Percentiles rank a stretch among this genome's conserved stretches.
Evolutionary conservation across 768 basidiomycete species (phyloP).

Genomic region (Leucogyrophana mollusca): DNA sequence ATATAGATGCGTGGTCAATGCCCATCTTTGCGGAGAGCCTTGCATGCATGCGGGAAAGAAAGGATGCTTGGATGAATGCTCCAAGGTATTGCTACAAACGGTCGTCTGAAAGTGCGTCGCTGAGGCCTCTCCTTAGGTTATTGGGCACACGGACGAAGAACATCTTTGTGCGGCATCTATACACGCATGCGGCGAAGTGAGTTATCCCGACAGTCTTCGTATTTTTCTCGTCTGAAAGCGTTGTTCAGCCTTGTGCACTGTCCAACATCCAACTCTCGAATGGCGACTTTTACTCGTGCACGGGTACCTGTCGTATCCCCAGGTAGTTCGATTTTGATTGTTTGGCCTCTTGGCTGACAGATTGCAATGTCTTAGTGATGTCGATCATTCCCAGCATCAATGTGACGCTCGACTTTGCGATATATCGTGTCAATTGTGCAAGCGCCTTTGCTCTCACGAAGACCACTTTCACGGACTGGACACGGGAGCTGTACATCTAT

Average conservation of each 20-base stretch:
- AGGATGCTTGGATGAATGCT: constrained; percentile 54
- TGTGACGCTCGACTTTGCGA: constrained; percentile 57
- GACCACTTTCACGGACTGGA: constrained; percentile 56
- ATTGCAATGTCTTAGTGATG: constrained; percentile 33
- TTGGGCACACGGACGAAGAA: constrained; percentile 44
- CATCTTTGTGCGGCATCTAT: constrained; percentile 53
- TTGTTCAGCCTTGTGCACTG: constrained; percentile 41
- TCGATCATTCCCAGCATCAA: constrained; percentile 42
- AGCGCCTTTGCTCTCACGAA: constrained; percentile 44
- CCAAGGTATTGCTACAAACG: constrained; percentile 36
- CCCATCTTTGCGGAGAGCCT: constrained; percentile 52
- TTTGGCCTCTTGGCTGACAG: neutral
- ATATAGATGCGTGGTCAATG: constrained; percentile 47
- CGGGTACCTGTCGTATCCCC: constrained; percentile 39
- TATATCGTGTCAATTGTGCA: constrained; percentile 52
- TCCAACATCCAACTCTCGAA: constrained; percentile 26
- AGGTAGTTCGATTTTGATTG: constrained; percentile 27
- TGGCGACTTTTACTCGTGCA: constrained; percentile 39
- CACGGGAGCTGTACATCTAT: constrained; percentile 44
- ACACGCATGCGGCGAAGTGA: constrained; percentile 57
- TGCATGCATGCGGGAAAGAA: constrained; percentile 45
- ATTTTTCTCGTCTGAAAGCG: neutral
- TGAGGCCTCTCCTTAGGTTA: constrained; percentile 32
- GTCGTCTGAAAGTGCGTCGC: neutral
- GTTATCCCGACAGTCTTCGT: constrained; percentile 4